These are phyloP conservation scores for Metschnikowia santaceciliae DNA, from an alignment of 805 yeast species.

Conservation along the genomic window DNA sequence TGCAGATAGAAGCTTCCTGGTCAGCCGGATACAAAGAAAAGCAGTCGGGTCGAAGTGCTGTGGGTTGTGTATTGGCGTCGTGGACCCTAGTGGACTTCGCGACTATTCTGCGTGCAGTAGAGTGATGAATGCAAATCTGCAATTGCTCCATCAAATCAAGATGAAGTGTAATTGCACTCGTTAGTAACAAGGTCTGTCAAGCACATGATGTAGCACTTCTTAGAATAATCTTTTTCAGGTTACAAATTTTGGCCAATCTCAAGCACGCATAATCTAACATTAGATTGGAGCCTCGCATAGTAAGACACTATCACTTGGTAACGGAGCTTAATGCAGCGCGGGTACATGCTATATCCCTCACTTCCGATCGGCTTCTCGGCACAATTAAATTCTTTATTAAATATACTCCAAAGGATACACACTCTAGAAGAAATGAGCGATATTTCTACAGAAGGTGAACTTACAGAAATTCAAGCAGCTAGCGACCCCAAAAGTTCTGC, in stretches of 20 bases:
- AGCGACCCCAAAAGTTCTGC: not conserved
- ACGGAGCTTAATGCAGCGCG: not conserved
- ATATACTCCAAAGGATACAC: not conserved
- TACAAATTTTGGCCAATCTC: too few species aligned
- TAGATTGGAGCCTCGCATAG: not conserved
- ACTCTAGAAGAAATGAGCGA: not conserved
- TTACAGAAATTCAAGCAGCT: not conserved
- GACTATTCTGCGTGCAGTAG: not conserved
- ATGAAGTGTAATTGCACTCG: not conserved
- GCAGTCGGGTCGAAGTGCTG: not conserved
- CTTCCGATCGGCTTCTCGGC: too few species aligned
- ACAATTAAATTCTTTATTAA: not conserved
- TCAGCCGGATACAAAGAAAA: not conserved
- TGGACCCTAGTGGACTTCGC: not conserved
- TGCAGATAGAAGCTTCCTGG: not conserved
- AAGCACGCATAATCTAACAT: not conserved
- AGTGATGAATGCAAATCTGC: not conserved
- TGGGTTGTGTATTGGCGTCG: not conserved
- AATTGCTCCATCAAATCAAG: not conserved
- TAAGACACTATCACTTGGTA: not conserved
- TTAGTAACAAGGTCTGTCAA: too few species aligned
- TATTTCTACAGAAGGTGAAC: not conserved
- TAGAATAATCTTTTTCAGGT: not conserved
- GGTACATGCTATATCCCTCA: slow-evolving; percentile 1
- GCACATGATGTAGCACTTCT: not conserved